Evolutionary conservation across 257 asterid genomes (phyloP), one percentile per base, ranked within the genome.

Genomic region (Anisodus acutangulus): DNA sequence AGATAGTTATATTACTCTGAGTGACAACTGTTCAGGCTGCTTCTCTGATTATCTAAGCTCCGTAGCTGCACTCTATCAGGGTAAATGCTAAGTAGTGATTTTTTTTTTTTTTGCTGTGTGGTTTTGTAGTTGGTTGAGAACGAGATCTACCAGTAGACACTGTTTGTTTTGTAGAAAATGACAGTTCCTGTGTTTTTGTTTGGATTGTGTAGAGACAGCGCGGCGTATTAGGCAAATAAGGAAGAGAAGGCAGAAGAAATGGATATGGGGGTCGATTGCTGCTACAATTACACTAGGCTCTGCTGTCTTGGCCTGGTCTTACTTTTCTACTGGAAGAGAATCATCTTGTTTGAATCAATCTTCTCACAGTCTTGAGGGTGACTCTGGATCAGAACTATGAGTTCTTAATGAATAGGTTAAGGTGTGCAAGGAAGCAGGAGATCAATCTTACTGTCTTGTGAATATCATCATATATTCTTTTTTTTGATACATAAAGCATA

Each of bases 201-300:
- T 64, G 81, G 69, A 71, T 53, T 67, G 83, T 86, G 83, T 64
- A 95, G 99, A 94, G 88, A 85, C 89, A 45, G 90, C 97, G 8
- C 91, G 99, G 87, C 90, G 92, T 43, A 89, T 90, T 22, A 89
- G 98, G 92, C 97, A 93, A 81, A 87, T 79, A 84, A 92, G 93
- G 91, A 93, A 91, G 85, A 91, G 91, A 86, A 90, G 89, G 87
- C 93, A 87, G 76, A 78, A 78, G 64, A 91, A 82, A 81, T 93
- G 95, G 98, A 84, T 92, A 47, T 92, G 93, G 93, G 97, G 98
- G 35, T 95, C 98, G 0, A 68, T 93, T 83, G 97, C 99, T 70
- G 90, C 96, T 76, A 87, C 89, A 17, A 35, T 91, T 22, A 86
- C 97, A 69, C 49, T 93, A 7, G 98, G 99, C 55, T 90, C 98